Base-by-base conservation (phyloP, 208 protist species). In the Herpetomonas tarakana region DNA sequence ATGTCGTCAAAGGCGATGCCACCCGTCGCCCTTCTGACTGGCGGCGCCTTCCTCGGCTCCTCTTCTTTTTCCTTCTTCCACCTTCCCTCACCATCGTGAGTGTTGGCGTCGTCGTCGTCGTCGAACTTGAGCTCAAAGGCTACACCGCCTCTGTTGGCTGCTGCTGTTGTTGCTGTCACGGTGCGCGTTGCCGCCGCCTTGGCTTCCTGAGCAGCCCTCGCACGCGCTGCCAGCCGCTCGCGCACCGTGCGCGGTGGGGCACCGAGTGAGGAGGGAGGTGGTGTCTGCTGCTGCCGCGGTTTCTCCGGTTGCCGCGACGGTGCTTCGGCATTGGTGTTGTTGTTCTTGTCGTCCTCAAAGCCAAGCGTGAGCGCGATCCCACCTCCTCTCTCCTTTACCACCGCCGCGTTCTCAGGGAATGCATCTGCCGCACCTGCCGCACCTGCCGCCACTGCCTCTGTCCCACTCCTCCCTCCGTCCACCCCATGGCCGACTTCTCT, bases 341-440 rank as follows among this genome's bases (percentile, higher is more conserved):
- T 35, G 3, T 25, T 41, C 7, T 26, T 38, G 21, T 25, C n/a
- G 39, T 19, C 53, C 14, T 25, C 27, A 7, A 46, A 21, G 28
- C 58, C 64, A 47, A 81, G 75, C 9, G 67, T 72, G 52, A 82
- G 69, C 29, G 79, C 79, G 7, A 78, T 61, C 0, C 78, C 78
- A 2, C 78, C 78, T 47, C 63, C 50, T 41, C 54, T 16, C 11
- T 11, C 14, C n/a, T 29, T 47, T 52, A 57, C 19, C 51, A 30
- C 49, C 22, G 49, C 19, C 30, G 51, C 41, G 2, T 51, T 51
- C 25, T 28, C 19, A 1, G 12, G 53, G 19, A 22, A 38, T 22
- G 29, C 7, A 14, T 41, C 35, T 6, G 3, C 14, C 64, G 41
- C 9, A 58, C 53, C 11, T 44, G 6, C 35, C 35, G 9, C 35